These are phyloP conservation scores for Mentha longifolia DNA, from an alignment of 257 asterid species.

Conservation along the genomic window DNA sequence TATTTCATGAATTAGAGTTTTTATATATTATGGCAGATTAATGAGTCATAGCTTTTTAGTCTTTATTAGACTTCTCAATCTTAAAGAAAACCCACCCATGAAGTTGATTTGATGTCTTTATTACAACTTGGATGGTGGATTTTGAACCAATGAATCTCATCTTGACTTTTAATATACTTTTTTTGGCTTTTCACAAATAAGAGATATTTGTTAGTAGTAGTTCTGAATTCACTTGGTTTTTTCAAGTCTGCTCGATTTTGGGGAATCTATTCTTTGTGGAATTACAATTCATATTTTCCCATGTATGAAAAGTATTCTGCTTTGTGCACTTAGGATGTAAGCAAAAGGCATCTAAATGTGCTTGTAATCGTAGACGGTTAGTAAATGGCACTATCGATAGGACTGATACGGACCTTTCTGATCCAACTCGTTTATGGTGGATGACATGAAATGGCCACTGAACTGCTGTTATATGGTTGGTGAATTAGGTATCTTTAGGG, in stretches of 20 bases:
- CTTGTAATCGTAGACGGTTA: too few relatives aligned
- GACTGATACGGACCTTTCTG: background rate
- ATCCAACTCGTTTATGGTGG: too few relatives aligned
- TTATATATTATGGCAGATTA: background rate
- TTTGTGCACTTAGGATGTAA: background rate
- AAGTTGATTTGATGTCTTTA: background rate
- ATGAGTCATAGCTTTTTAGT: constrained; percentile 19
- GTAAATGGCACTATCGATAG: too few relatives aligned
- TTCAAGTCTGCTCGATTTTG: background rate
- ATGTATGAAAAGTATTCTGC: background rate
- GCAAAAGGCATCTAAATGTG: background rate
- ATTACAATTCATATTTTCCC: background rate
- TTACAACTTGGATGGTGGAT: constrained; percentile 26
- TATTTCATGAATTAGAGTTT: background rate
- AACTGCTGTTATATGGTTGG: too few relatives aligned
- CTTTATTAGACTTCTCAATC: background rate
- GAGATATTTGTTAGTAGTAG: too few relatives aligned
- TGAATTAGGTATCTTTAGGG: too few relatives aligned
- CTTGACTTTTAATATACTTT: background rate
- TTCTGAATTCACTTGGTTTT: too few relatives aligned
- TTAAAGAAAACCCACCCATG: constrained; percentile 24
- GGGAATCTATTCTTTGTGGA: background rate
- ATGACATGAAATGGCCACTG: too few relatives aligned
- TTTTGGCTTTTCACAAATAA: background rate
- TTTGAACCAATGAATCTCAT: constrained; percentile 19